Evolutionary conservation across 2,329 filamentous ascomycete species (phyloP).

Genomic region (Microascus cirrosus): DNA sequence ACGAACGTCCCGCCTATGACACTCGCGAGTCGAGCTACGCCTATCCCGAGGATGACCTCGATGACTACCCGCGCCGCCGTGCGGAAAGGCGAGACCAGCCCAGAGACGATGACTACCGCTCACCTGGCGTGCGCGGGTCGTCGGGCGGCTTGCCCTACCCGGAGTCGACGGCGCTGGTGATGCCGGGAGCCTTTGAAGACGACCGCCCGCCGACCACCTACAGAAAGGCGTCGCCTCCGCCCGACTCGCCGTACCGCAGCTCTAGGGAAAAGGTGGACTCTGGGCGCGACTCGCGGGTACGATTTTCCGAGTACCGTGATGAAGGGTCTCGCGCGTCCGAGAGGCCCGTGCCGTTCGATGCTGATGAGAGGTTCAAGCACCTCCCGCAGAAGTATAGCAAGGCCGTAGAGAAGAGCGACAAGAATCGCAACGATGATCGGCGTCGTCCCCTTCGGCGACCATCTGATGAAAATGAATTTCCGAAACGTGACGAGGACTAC

Average conservation of each 20-base stretch:
- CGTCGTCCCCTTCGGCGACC: slow-evolving; percentile 14
- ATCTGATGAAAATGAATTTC: slow-evolving; percentile 15
- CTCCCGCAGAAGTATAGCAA: slow-evolving; percentile 36
- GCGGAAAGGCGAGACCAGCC: neutral
- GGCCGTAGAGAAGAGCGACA: slow-evolving; percentile 15
- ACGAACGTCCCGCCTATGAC: slow-evolving; percentile 22
- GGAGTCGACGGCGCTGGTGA: slow-evolving; percentile 19
- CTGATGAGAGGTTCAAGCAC: slow-evolving; percentile 28
- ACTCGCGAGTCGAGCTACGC: slow-evolving; percentile 29
- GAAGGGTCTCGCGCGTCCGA: slow-evolving; percentile 4
- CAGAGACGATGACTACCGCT: neutral
- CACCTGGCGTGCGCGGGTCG: slow-evolving; percentile 11
- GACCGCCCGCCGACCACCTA: slow-evolving; percentile 22
- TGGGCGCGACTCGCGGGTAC: slow-evolving; percentile 14
- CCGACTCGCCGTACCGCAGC: slow-evolving; percentile 21
- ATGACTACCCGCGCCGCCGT: slow-evolving; percentile 13
- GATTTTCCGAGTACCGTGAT: slow-evolving; percentile 7
- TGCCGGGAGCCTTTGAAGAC: slow-evolving; percentile 23
- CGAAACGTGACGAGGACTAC: slow-evolving; percentile 14
- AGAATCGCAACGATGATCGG: slow-evolving; percentile 14
- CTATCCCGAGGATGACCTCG: slow-evolving; percentile 29
- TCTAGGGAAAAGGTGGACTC: slow-evolving; percentile 22
- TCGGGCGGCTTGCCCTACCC: slow-evolving; percentile 14
- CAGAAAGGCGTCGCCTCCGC: slow-evolving; percentile 21
- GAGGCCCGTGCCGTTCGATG: slow-evolving; percentile 12